phyloP scores from a whole-genome alignment of 371 early-diverging fungal species.

The Rhizopus sp. region DNA sequence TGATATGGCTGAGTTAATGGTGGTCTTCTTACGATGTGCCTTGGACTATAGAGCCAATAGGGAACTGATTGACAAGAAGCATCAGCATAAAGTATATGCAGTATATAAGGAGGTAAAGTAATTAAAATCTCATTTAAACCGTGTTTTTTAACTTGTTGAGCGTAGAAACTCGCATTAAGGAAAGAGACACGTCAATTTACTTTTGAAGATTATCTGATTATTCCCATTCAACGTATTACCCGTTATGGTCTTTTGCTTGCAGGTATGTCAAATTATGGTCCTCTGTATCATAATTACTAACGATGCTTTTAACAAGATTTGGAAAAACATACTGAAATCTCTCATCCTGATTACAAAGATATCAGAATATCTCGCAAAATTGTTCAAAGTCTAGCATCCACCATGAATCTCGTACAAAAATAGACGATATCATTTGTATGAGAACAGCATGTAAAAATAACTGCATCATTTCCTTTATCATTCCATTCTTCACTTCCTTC shows the following conservation, averaged over 20 bases:
- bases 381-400: constrained; percentile 36
- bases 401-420: constrained; percentile 48
- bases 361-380: constrained; percentile 33
- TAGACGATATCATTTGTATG: constrained; percentile 1
- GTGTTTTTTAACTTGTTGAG: not conserved
- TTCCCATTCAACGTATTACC: constrained; percentile 45
- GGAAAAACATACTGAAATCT: constrained; percentile 40
- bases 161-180: constrained; percentile 26
- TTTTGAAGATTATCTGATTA: constrained; percentile 39
- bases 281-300: not conserved
- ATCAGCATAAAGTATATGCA: constrained; percentile 25
- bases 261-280: constrained; percentile 19
- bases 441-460: too few species aligned
- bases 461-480: too few species aligned
- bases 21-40: constrained; percentile 40
- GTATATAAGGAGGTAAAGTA: constrained; percentile 20
- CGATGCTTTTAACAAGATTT: constrained; percentile 26
- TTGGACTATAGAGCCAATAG: constrained; percentile 40
- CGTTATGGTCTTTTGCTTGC: constrained; percentile 42
- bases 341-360: constrained; percentile 40
- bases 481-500: not conserved
- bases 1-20: constrained; percentile 31
- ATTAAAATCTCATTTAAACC: not conserved
- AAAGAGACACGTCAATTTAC: constrained; percentile 42
- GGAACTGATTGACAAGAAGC: constrained; percentile 17